A percentile compares a stretch with the other conserved stretches of the same genome.
phyloP scores from a whole-genome alignment of 768 basidiomycete species.

The Rhodotorula sphaerocarpa region DNA sequence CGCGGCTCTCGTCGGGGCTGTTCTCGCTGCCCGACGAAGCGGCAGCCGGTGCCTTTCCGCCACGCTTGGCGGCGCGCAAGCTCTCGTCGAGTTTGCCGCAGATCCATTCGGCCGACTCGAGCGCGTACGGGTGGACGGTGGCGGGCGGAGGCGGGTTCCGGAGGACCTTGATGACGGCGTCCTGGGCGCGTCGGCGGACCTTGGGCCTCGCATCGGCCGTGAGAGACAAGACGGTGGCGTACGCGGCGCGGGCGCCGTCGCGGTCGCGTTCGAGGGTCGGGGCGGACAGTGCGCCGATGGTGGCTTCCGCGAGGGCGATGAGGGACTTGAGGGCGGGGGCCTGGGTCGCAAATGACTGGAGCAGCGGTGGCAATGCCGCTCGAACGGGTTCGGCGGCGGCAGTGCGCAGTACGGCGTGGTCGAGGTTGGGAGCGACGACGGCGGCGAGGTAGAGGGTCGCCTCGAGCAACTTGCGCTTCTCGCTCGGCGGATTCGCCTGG shows the following conservation, averaged over 20 bases:
- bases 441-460: slow-evolving; percentile 78
- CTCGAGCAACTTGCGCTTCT: slow-evolving; percentile 68
- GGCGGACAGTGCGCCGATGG: slow-evolving; percentile 64
- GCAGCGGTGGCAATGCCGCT: slow-evolving; percentile 72
- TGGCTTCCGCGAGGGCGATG: slow-evolving; percentile 60
- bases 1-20: slow-evolving; percentile 57
- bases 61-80: slow-evolving; percentile 55
- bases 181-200: slow-evolving; percentile 82
- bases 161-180: slow-evolving; percentile 70
- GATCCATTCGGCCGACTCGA: slow-evolving; percentile 71
- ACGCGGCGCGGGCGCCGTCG: slow-evolving; percentile 60
- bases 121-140: slow-evolving; percentile 73
- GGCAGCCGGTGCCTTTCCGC: slow-evolving; percentile 54
- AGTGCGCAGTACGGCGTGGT: slow-evolving; percentile 74
- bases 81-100: slow-evolving; percentile 60
- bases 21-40: slow-evolving; percentile 47
- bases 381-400: slow-evolving; percentile 54
- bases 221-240: slow-evolving; percentile 73
- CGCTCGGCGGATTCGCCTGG: slow-evolving; percentile 42
- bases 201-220: slow-evolving; percentile 84
- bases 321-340: slow-evolving; percentile 65
- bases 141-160: slow-evolving; percentile 68
- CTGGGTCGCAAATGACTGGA: slow-evolving; percentile 49
- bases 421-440: slow-evolving; percentile 65
- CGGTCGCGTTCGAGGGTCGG: slow-evolving; percentile 51